Base-by-base conservation (phyloP, 2,329 filamentous ascomycete genomes). In the Aschersonia sp. region DNA sequence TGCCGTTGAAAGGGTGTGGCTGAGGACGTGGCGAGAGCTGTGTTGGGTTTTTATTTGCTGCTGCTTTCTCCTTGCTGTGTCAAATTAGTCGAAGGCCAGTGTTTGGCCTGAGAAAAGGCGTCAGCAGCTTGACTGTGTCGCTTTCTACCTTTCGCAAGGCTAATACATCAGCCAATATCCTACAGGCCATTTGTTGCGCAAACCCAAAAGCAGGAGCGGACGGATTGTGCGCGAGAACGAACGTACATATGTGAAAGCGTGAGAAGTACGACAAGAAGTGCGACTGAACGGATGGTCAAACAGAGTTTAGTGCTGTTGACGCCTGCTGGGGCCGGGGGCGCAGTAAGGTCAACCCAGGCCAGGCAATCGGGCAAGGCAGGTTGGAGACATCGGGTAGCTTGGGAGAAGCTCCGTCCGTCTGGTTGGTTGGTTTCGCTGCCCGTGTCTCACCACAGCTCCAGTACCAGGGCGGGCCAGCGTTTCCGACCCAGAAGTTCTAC, bases 1-100 rank as follows among this genome's bases (percentile, higher is more conserved):
- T 57, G 56, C 54, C 55, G 53, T 50, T 55, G 55, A 60, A 53
- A 47, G 60, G 58, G 62, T 67, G 65, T 67, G 65, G 65, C 65
- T 67, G 65, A 61, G 61, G 65, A 56, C 63, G 65, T 67, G 65
- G 65, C 65, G 65, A 67, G 61, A 67, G 64, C 63, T 66, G 58
- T 49, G 51, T 35, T 40, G 55, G 55, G 51, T 54, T 56, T 58
- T 58, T 56, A 52, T 47, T 51, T 54, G 51, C 30, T 31, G 8
- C 35, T 37, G 8, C 35, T 8, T 12, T 9, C 35, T 8, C 35
- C 12, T 37, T 37, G 8, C 4, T 37, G 35, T 22, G 22, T 22
- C 22, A 22, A 22, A 22, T 4, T 4, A 22, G 22, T 22, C 22
- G 22, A 22, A 22, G 22, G 22, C 22, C 22, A 22, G 22, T 22